These are phyloP conservation scores for Syncephalastrum monosporum DNA, from an alignment of 371 early-diverging fungal genomes.

Conservation along the genomic window DNA sequence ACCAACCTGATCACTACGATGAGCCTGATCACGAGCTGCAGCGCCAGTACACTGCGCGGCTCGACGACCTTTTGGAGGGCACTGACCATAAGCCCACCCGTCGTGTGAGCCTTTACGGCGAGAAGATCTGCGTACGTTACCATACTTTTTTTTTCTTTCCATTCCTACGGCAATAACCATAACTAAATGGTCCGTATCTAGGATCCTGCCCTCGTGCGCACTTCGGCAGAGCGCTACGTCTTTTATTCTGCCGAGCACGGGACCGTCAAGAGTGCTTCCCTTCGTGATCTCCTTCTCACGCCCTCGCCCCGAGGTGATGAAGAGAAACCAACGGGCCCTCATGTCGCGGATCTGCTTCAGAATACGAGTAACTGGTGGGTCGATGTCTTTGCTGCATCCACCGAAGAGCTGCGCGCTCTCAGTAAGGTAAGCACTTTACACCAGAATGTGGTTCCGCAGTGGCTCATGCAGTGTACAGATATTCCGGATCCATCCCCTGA, in stretches of 20 bases:
- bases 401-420: conserved; percentile 74
- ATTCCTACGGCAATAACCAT: neutral
- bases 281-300: conserved; percentile 44
- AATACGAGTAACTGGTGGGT: conserved; percentile 80
- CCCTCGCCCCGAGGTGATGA: conserved; percentile 11
- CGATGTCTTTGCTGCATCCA: conserved; percentile 79
- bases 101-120: conserved; percentile 30
- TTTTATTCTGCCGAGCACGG: conserved; percentile 58
- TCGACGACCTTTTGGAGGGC: conserved; percentile 21
- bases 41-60: conserved; percentile 18
- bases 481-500: conserved; percentile 80
- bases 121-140: conserved; percentile 21
- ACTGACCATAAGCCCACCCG: conserved; percentile 14
- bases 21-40: conserved; percentile 6
- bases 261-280: conserved; percentile 46
- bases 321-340: neutral
- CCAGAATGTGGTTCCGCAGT: neutral
- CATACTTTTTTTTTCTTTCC: too few relatives aligned
- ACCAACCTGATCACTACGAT: neutral
- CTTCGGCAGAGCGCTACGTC: conserved; percentile 46
- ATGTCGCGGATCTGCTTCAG: conserved; percentile 34
- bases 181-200: neutral
- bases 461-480: conserved; percentile 25
- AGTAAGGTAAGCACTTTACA: conserved; percentile 46
- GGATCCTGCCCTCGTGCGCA: conserved; percentile 30